Conservation (phyloP, 2,329 filamentous ascomycete species). For the Aspergillus versicolor region DNA sequence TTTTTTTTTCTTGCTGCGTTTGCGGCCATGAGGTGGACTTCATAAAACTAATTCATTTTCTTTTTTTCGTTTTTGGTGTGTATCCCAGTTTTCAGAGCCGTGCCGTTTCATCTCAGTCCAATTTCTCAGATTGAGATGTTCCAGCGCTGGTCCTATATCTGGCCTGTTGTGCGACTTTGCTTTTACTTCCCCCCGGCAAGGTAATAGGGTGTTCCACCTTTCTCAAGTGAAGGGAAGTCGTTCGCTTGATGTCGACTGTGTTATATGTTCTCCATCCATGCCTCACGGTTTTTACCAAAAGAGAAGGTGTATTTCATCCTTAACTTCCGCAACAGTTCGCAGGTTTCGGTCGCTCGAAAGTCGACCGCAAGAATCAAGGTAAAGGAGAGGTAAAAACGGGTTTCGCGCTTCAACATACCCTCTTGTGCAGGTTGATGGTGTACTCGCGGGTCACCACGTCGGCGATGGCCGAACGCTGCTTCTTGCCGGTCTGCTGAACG, state of each 20-base stretch:
- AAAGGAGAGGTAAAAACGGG: constrained; percentile 2
- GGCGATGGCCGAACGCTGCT: constrained; percentile 89
- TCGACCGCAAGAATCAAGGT: constrained; percentile 13
- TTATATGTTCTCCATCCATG: constrained; percentile 36
- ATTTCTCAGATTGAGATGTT: constrained; percentile 9
- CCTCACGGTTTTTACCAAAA: constrained; percentile 17
- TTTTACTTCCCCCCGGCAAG: constrained; percentile 4
- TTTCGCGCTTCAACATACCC: constrained; percentile 65
- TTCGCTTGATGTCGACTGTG: neutral
- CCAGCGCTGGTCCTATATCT: neutral
- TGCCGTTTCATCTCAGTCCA: neutral
- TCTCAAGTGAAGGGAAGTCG: constrained; percentile 6
- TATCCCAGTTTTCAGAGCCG: neutral
- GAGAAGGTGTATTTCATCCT: constrained; percentile 14
- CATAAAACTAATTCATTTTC: constrained; percentile 63
- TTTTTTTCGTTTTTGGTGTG: constrained; percentile 29
- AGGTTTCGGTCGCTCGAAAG: constrained; percentile 7
- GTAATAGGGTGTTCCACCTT: neutral
- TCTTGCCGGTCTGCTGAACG: constrained; percentile 67
- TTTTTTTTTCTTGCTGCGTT: constrained; percentile 17
- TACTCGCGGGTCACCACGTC: constrained; percentile 99
- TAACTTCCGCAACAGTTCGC: constrained; percentile 17
- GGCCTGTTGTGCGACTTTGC: neutral
- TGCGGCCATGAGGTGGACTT: constrained; percentile 62
- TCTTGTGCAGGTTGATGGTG: constrained; percentile 99